These are phyloP conservation scores for Aspergillus piperis DNA, from an alignment of 2,329 filamentous ascomycete genomes.

Conservation along the genomic window DNA sequence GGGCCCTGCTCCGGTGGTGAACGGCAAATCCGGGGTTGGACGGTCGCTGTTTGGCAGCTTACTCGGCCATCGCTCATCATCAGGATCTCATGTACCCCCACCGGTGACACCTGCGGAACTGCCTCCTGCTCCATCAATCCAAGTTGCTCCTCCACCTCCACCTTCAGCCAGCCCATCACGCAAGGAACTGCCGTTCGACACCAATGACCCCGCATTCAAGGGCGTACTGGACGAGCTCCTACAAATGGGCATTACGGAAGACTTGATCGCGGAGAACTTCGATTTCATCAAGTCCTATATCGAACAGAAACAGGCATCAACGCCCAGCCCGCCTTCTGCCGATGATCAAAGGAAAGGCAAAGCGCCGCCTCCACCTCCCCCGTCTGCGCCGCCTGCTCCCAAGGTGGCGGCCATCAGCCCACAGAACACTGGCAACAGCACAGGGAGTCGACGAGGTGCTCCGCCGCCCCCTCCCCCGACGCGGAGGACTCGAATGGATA, in stretches of 20 bases:
- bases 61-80: constrained; percentile 53
- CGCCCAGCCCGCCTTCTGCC: constrained; percentile 39
- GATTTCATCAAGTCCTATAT: constrained; percentile 70
- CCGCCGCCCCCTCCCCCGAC: constrained; percentile 61
- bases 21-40: constrained; percentile 49
- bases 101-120: constrained; percentile 25
- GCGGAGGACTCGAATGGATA: constrained; percentile 47
- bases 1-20: constrained; percentile 45
- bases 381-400: constrained; percentile 49
- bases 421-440: constrained; percentile 60
- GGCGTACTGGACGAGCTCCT: constrained; percentile 62
- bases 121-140: constrained; percentile 30
- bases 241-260: constrained; percentile 67
- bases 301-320: constrained; percentile 61
- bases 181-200: constrained; percentile 56
- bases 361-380: constrained; percentile 64
- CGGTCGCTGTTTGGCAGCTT: constrained; percentile 55
- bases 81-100: constrained; percentile 37
- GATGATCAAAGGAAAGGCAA: constrained; percentile 53
- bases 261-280: constrained; percentile 66
- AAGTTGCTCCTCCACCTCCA: constrained; percentile 36
- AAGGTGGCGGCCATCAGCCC: constrained; percentile 56
- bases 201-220: constrained; percentile 63
- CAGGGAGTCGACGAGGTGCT: constrained; percentile 56
- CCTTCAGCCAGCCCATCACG: constrained; percentile 33